Percentiles rank a stretch among this genome's conserved stretches.
These are phyloP conservation scores for Wickerhamiella kurtzmanii DNA, from an alignment of 805 yeast genomes.

Conservation along the genomic window DNA sequence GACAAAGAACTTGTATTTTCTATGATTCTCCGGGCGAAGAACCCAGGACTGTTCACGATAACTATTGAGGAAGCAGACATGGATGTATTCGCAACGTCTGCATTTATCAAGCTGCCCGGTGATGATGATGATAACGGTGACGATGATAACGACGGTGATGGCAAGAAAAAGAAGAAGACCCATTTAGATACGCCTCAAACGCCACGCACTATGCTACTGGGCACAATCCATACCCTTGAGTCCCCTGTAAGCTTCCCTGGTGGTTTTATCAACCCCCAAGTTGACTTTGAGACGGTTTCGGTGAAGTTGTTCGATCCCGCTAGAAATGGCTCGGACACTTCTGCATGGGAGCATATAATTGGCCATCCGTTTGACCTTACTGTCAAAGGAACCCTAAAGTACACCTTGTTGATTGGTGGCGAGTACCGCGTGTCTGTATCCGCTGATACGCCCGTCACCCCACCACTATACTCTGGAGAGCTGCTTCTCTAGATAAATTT, in stretches of 20 bases:
- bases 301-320: constrained; percentile 69
- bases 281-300: constrained; percentile 48
- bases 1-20: constrained; percentile 77
- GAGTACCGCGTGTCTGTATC: constrained; percentile 19
- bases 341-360: constrained; percentile 54
- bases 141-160: not conserved
- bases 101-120: constrained; percentile 17
- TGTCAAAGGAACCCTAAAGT: constrained; percentile 67
- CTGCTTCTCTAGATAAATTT: not conserved
- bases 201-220: constrained; percentile 60
- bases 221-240: constrained; percentile 52
- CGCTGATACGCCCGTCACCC: constrained; percentile 2
- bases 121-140: constrained; percentile 6
- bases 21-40: constrained; percentile 61
- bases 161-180: constrained; percentile 16
- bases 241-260: constrained; percentile 65
- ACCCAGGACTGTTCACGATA: constrained; percentile 74
- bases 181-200: not conserved
- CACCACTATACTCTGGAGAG: not conserved
- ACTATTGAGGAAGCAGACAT: constrained; percentile 51
- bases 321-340: constrained; percentile 23
- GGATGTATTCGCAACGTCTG: constrained; percentile 55
- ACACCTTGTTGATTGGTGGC: constrained; percentile 50
- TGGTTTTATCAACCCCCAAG: constrained; percentile 54
- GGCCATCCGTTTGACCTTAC: constrained; percentile 76